phyloP scores from a whole-genome alignment of 495 filamentous ascomycete species.

The Rhizodiscina lignyota region DNA sequence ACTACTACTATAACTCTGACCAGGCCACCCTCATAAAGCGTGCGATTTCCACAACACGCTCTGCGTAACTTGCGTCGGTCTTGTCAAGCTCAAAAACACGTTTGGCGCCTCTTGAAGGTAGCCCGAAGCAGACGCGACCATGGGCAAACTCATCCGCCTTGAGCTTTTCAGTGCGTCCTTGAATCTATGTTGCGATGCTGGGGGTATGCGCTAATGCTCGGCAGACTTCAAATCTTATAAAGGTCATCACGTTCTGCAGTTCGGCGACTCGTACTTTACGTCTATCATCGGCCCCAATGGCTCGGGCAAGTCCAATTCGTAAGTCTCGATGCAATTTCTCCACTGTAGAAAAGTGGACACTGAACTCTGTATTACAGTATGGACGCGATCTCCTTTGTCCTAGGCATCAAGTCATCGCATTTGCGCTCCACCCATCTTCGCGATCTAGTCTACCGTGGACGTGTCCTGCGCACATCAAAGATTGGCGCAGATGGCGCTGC shows the following conservation, averaged over 20 bases:
- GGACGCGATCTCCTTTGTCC: conserved; percentile 98
- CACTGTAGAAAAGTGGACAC: background rate
- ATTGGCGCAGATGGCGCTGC: conserved; percentile 76
- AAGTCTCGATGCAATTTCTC: conserved; percentile 19
- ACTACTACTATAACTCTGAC: too few relatives aligned
- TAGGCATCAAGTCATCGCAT: conserved; percentile 96
- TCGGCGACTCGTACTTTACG: conserved; percentile 97
- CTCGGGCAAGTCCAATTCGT: conserved; percentile 99
- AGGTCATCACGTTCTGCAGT: conserved; percentile 78
- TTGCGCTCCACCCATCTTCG: conserved; percentile 87
- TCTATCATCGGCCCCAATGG: conserved; percentile 99
- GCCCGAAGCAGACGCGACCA: too few relatives aligned
- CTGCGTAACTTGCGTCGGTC: too few relatives aligned
- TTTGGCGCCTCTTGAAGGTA: too few relatives aligned
- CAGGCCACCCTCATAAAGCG: too few relatives aligned
- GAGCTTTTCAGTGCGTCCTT: conserved; percentile 76
- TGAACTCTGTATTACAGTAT: conserved; percentile 40
- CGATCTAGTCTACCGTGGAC: conserved; percentile 90
- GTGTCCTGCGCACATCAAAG: conserved; percentile 78
- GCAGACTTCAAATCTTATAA: conserved; percentile 99
- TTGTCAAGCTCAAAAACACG: too few relatives aligned
- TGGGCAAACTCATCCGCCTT: conserved; percentile 84
- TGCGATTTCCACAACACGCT: too few relatives aligned
- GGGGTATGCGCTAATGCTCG: too few relatives aligned
- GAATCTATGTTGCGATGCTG: too few relatives aligned